Evolutionary conservation across 2,329 filamentous ascomycete species (phyloP), one percentile per base, ranked within the genome.

Genomic region (Blastomyces parvus): DNA sequence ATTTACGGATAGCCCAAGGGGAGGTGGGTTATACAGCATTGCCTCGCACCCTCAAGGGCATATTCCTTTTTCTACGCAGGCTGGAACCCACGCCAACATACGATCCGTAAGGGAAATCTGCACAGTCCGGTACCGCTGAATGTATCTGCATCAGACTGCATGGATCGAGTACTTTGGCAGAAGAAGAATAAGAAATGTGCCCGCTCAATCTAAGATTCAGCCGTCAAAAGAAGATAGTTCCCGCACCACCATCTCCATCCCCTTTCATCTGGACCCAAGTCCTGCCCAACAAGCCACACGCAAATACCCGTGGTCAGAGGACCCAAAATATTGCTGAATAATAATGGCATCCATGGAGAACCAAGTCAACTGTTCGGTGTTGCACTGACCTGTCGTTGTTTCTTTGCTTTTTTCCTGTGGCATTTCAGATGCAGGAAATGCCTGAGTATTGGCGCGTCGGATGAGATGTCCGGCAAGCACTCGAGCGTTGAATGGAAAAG

Each of bases 241-340:
- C 53, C 33, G 53, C 53, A 38, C 33, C 19, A 38, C n/a, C 8
- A 25, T n/a, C 53, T 38, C 19, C n/a, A 6, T 11, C 30, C 8
- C 53, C 40, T 13, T 33, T 46, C 57, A 42, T 46, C 38, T 14
- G n/a, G 38, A 44, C 42, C 38, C 57, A 19, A 25, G 38, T 3
- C 36, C 36, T 27, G 14, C n/a, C n/a, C 38, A 46, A 22, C 57
- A 59, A 59, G 56, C 57, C 57, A 46, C 40, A 40, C 46, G 57
- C 57, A 59, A 59, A 33, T 59, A 59, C 38, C 57, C 57, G 57
- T 44, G 22, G 57, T 59, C 57, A 46, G 40, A 46, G 40, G 57
- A 44, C 57, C 57, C 27, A n/a, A n/a, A 44, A 50, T 13, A 22
- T 22, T 19, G 17, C 38, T 59, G 56, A 7, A 38, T 58, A 7